Conservation (phyloP, 83 land plant genomes). For the Isoetes engelmannii region DNA sequence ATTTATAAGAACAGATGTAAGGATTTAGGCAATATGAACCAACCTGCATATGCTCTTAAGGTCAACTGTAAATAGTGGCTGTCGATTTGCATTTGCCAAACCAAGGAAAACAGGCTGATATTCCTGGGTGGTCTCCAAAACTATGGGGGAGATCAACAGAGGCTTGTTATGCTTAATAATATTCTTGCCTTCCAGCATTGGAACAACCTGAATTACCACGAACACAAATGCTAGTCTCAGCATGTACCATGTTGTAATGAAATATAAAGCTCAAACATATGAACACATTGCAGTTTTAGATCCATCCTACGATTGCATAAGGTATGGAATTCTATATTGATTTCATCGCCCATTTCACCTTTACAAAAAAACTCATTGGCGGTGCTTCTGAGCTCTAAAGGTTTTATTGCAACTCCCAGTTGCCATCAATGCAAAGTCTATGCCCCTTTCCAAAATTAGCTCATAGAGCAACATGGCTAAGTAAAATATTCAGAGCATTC, state of each 20-base stretch:
- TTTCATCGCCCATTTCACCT: not conserved
- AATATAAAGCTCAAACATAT: not conserved
- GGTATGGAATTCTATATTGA: not conserved
- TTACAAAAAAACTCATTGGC: not conserved
- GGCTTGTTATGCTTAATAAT: conserved; percentile 31
- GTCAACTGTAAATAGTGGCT: conserved; percentile 39
- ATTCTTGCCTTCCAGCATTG: conserved; percentile 25
- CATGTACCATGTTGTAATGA: not conserved
- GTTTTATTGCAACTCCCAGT: too few species aligned
- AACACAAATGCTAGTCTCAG: not conserved
- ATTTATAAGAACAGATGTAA: not conserved
- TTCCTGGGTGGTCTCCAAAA: conserved; percentile 2
- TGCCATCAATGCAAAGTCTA: too few species aligned
- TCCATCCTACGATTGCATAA: not conserved
- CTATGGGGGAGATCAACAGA: conserved; percentile 21
- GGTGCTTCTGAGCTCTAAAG: too few species aligned
- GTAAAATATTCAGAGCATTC: too few species aligned
- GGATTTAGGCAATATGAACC: not conserved
- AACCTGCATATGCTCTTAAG: conserved; percentile 28
- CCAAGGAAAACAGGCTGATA: conserved; percentile 34
- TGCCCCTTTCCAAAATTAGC: too few species aligned
- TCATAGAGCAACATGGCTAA: too few species aligned
- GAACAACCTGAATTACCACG: conserved; percentile 28
- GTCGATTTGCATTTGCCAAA: conserved; percentile 17
- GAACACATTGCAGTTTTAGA: not conserved